Conservation (phyloP, 768 basidiomycete species). For the Cyclocybe cylindracea region DNA sequence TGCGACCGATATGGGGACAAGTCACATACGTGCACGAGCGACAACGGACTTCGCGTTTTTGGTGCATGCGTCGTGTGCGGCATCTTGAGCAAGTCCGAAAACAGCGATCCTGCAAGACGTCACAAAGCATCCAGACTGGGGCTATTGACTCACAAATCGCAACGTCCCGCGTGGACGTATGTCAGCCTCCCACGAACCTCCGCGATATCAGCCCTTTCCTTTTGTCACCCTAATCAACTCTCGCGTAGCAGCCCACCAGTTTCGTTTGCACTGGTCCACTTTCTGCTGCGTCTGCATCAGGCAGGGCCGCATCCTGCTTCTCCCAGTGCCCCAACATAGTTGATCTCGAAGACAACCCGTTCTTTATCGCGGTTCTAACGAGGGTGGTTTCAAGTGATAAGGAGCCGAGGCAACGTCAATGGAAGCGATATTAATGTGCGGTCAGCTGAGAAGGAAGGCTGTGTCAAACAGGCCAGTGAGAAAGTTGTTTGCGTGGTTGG, state of each 20-base stretch:
- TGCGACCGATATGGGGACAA: background rate
- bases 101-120: slow-evolving; percentile 53
- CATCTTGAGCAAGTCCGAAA: slow-evolving; percentile 68
- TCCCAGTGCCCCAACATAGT: slow-evolving; percentile 73
- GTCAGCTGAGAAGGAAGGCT: slow-evolving; percentile 74
- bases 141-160: slow-evolving; percentile 58
- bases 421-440: slow-evolving; percentile 81
- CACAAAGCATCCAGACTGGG: background rate
- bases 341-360: slow-evolving; percentile 83
- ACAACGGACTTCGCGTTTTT: slow-evolving; percentile 66
- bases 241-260: slow-evolving; percentile 82
- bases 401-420: slow-evolving; percentile 74
- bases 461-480: slow-evolving; percentile 80
- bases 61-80: slow-evolving; percentile 62
- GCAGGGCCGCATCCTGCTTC: slow-evolving; percentile 51
- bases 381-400: slow-evolving; percentile 81
- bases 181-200: slow-evolving; percentile 63
- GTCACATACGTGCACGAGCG: slow-evolving; percentile 67
- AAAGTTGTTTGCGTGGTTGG: slow-evolving; percentile 76
- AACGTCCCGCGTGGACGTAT: slow-evolving; percentile 68
- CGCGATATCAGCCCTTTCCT: slow-evolving; percentile 73
- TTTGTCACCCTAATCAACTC: slow-evolving; percentile 82
- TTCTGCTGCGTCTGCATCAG: slow-evolving; percentile 50
- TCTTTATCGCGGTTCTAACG: slow-evolving; percentile 76
- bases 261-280: slow-evolving; percentile 60